These are phyloP conservation scores for Amylostereum areolatum DNA, from an alignment of 1,284 basidiomycete genomes.

Conservation along the genomic window DNA sequence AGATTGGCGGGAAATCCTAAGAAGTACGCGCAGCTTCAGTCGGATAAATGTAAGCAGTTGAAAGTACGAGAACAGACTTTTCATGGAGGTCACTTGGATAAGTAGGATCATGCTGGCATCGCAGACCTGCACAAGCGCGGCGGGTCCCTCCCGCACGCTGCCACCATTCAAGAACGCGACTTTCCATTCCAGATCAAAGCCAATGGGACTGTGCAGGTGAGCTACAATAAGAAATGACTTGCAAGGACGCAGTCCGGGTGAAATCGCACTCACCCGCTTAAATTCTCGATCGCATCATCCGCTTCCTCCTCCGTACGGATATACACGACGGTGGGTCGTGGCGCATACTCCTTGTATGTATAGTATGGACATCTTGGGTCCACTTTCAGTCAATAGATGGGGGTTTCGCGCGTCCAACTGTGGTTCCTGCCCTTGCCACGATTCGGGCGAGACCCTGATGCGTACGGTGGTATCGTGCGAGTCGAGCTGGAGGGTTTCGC, in stretches of 20 bases:
- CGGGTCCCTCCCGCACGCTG: constrained; percentile 26
- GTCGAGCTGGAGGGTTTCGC: too few species aligned
- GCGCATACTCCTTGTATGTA: constrained; percentile 33
- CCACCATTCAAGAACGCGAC: constrained; percentile 27
- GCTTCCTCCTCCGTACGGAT: constrained; percentile 36
- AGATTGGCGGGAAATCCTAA: constrained; percentile 36
- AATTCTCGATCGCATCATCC: constrained; percentile 29
- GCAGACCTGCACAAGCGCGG: constrained; percentile 50
- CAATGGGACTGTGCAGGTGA: constrained; percentile 36
- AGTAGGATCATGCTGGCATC: constrained; percentile 42
- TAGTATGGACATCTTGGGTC: constrained; percentile 24
- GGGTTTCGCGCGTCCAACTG: constrained; percentile 5
- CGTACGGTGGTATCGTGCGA: too few species aligned
- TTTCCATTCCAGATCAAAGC: constrained; percentile 61
- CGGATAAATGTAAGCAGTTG: background rate
- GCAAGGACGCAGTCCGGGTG: background rate
- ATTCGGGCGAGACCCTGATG: too few species aligned
- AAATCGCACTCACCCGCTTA: constrained; percentile 30
- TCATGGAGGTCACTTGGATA: constrained; percentile 53
- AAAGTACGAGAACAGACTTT: constrained; percentile 28
- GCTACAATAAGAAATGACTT: background rate
- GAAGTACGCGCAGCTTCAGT: background rate
- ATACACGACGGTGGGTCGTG: constrained; percentile 34
- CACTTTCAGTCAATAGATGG: background rate
- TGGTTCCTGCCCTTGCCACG: constrained; percentile 2